phyloP scores from a whole-genome alignment of 2,329 filamentous ascomycete species.

The Colletotrichum liriopes region DNA sequence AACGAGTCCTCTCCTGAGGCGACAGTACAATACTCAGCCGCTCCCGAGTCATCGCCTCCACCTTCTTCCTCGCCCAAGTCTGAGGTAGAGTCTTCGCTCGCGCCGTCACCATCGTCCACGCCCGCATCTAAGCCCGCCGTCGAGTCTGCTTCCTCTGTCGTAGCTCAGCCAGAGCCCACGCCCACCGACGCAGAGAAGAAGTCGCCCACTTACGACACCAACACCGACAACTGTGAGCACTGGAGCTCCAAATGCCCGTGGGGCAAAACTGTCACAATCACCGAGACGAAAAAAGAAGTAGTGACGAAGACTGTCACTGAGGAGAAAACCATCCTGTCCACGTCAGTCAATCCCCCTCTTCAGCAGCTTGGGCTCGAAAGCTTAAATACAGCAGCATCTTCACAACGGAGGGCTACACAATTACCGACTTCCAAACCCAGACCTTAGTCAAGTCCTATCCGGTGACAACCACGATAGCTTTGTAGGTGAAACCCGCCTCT shows the following conservation, averaged over 20 bases:
- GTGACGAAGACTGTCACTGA: conserved; percentile 2
- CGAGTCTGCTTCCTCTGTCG: not conserved
- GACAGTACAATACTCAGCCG: conserved; percentile 3
- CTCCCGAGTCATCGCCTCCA: conserved; percentile 2
- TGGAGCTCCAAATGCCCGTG: conserved; percentile 40
- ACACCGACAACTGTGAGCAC: conserved; percentile 37
- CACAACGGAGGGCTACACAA: conserved; percentile 35
- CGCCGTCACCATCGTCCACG: conserved; percentile 4
- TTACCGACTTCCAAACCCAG: conserved; percentile 34
- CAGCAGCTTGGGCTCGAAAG: too few relatives aligned
- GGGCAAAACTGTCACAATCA: conserved; percentile 25
- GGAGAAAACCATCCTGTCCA: conserved; percentile 28
- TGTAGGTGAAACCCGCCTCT: conserved; percentile 19
- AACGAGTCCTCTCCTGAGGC: conserved; percentile 18
- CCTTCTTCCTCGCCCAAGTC: not conserved
- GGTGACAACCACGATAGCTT: conserved; percentile 41
- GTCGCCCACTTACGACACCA: conserved; percentile 16
- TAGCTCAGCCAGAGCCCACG: conserved; percentile 23
- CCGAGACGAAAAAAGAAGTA: too few relatives aligned
- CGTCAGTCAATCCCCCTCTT: conserved; percentile 1
- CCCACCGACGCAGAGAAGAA: conserved; percentile 17
- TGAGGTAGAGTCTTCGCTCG: not conserved
- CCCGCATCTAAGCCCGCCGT: conserved; percentile 1
- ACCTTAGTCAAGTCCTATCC: conserved; percentile 39
- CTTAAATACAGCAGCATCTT: conserved; percentile 18